Percentiles rank a stretch among this genome's conserved stretches.
phyloP scores from a whole-genome alignment of 805 yeast species.

The Hanseniaspora singularis region DNA sequence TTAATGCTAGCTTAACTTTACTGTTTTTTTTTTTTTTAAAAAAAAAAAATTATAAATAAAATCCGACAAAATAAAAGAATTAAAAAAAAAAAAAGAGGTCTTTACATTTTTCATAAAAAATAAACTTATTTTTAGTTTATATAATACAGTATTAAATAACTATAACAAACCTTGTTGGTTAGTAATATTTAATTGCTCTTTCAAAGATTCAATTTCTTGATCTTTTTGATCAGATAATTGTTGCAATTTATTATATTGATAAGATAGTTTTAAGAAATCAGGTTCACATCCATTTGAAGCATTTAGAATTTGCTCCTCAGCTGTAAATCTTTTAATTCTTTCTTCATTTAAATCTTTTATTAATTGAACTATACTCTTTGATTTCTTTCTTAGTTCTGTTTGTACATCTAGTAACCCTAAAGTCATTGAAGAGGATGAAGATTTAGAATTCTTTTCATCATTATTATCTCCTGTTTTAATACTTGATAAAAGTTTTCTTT shows the following conservation, averaged over 20 bases:
- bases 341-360: conserved; percentile 51
- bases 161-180: neutral
- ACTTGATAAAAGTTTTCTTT: conserved; percentile 30
- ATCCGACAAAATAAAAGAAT: too few species aligned
- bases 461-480: conserved; percentile 2
- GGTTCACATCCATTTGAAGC: conserved; percentile 44
- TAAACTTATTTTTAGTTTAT: neutral
- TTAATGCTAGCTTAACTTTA: too few species aligned
- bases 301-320: conserved; percentile 57
- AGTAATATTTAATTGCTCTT: conserved; percentile 27
- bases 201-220: conserved; percentile 35
- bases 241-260: conserved; percentile 44
- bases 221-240: conserved; percentile 38
- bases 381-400: conserved; percentile 30
- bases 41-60: too few species aligned
- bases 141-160: neutral
- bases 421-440: neutral
- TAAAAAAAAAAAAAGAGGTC: too few species aligned
- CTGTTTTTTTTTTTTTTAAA: too few species aligned
- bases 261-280: conserved; percentile 42
- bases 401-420: conserved; percentile 22
- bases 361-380: conserved; percentile 38
- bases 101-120: too few species aligned
- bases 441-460: neutral
- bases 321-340: conserved; percentile 50